phyloP scores from a whole-genome alignment of 2,329 filamentous ascomycete species.

The Cryphonectria carpinicola region DNA sequence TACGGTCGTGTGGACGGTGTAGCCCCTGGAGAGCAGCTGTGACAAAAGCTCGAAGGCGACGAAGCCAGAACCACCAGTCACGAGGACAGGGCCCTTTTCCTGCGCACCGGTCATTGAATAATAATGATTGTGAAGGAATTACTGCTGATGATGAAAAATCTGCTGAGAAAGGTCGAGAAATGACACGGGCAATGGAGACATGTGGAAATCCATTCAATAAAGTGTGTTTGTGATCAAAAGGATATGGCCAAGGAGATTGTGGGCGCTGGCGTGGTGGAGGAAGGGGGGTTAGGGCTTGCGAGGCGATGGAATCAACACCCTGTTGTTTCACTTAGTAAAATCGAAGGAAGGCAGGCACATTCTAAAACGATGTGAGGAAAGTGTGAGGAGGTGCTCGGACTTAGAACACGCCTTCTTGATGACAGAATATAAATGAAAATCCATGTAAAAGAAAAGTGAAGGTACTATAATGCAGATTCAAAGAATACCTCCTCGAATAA shows the following conservation, averaged over 20 bases:
- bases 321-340: too few relatives aligned
- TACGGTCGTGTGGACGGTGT: constrained; percentile 29
- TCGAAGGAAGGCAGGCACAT: too few relatives aligned
- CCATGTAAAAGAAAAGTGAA: too few relatives aligned
- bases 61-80: constrained; percentile 65
- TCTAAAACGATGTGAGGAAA: too few relatives aligned
- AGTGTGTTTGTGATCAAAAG: not conserved
- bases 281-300: too few relatives aligned
- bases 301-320: too few relatives aligned
- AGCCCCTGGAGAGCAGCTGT: constrained; percentile 26
- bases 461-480: too few relatives aligned
- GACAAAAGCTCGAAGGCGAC: constrained; percentile 56
- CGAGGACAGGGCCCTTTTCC: constrained; percentile 43
- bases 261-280: too few relatives aligned
- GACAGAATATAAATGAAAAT: too few relatives aligned
- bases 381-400: too few relatives aligned
- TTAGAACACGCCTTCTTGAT: too few relatives aligned
- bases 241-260: not conserved
- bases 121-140: not conserved
- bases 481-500: too few relatives aligned
- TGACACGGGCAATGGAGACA: not conserved
- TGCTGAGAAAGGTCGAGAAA: not conserved
- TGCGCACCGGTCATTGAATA: not conserved
- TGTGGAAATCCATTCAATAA: not conserved
- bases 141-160: not conserved